A percentile compares a stretch with the other conserved stretches of the same genome.
phyloP scores from a whole-genome alignment of 129 eudicot genomes.

The sunflower (Helianthus annuus) region HanXRQr2.0-SUNRISE NC_035446.2:155832343-155832842 shows the following conservation, averaged over 20 bases:
- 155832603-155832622: too few relatives aligned
- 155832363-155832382: neutral
- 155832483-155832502: too few relatives aligned
- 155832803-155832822: constrained; percentile 18
- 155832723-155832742: constrained; percentile 25
- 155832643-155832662: too few relatives aligned
- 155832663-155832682: too few relatives aligned
- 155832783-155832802: constrained; percentile 27
- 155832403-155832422: constrained; percentile 27
- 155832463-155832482: too few relatives aligned
- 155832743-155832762: constrained; percentile 17
- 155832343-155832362: too few relatives aligned
- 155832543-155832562: too few relatives aligned
- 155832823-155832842: neutral
- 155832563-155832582: too few relatives aligned
- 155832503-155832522: too few relatives aligned
- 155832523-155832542: too few relatives aligned
- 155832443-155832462: constrained; percentile 1
- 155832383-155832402: constrained; percentile 11
- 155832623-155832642: too few relatives aligned
- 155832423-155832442: constrained; percentile 20
- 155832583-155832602: too few relatives aligned
- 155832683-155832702: constrained; percentile 5
- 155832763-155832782: constrained; percentile 30
- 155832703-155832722: neutral